Evolutionary conservation across 148 eudicot species (phyloP).

Genomic region (Rhododendron henanense): DNA sequence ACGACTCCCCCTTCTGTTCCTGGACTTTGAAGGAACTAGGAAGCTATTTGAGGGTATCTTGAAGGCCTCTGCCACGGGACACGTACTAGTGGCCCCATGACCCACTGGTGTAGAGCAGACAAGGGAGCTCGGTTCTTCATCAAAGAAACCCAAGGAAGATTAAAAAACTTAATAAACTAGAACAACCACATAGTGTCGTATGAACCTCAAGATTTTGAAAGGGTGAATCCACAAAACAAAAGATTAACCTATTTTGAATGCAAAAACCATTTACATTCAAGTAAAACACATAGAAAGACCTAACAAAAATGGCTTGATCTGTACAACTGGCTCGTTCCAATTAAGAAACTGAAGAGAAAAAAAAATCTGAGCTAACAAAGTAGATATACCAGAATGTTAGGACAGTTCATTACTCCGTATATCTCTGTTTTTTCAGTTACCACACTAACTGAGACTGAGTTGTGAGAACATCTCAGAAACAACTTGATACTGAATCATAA

Average conservation of each 20-base stretch:
- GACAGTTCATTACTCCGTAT: not conserved
- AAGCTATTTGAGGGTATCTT: not conserved
- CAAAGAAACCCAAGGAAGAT: not conserved
- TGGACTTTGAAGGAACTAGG: not conserved
- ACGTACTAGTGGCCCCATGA: not conserved
- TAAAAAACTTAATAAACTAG: not conserved
- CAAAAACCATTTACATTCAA: not conserved
- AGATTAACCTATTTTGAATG: not conserved
- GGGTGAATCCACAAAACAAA: not conserved
- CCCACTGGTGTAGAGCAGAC: not conserved
- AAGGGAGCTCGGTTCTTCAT: not conserved
- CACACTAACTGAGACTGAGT: not conserved
- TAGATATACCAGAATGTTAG: not conserved
- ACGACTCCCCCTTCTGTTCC: not conserved
- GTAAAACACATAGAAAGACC: not conserved
- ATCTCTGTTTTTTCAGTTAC: not conserved
- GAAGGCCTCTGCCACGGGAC: not conserved
- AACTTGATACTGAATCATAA: not conserved
- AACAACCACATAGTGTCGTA: not conserved
- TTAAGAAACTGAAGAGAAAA: not conserved
- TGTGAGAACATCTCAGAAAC: not conserved
- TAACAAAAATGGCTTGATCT: not conserved
- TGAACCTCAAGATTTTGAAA: not conserved
- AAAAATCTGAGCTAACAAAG: not conserved
- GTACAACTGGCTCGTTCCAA: not conserved